Base-by-base conservation (phyloP, 805 yeast genomes). In the Saccharomycopsis amapae region DNA sequence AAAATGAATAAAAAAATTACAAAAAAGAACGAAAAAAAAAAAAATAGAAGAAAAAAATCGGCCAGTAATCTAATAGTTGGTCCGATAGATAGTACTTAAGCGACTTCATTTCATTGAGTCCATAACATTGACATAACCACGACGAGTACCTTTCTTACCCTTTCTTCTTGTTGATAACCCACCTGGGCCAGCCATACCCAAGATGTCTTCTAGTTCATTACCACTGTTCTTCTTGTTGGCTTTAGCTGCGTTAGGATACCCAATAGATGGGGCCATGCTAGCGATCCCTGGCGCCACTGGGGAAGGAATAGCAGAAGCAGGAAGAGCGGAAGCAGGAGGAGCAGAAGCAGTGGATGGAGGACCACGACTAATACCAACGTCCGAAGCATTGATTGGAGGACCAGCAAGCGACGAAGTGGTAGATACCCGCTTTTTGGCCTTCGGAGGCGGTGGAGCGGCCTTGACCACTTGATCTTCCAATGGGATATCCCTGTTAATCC, bases 401-500 rank as follows among this genome's bases (percentile, higher is more conserved):
- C 31, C 41, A 25, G 42, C 35, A 20, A 18, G n/a, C 5, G 15
- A 17, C 5, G 40, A 37, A 6, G 40, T 5, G 19, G 30, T 24
- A 17, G 56, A 48, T 17, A 54, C 53, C 44, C 62, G 62, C 52
- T 59, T 67, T 56, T 72, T 72, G 54, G 56, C 61, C 15, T 25
- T 25, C 2, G 50, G 50, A 13, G 50, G 50, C 10, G 50, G 46
- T 15, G 50, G 50, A 32, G 43, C 36, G 17, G 42, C 31, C n/a
- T 42, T 63, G 40, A 66, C 68, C 42, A 71, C 63, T 55, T 79
- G 79, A 40, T 82, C 89, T 58, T 77, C 93, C 41, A 74, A 69
- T 22, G 80, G 75, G 3, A 76, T 78, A 51, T 78, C 75, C 45
- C 75, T 76, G 58, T 86, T 81, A 43, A 93, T 77, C 96, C 97